Base-by-base conservation (phyloP, 805 yeast species). In the Cyberlindnera saturnus region DNA sequence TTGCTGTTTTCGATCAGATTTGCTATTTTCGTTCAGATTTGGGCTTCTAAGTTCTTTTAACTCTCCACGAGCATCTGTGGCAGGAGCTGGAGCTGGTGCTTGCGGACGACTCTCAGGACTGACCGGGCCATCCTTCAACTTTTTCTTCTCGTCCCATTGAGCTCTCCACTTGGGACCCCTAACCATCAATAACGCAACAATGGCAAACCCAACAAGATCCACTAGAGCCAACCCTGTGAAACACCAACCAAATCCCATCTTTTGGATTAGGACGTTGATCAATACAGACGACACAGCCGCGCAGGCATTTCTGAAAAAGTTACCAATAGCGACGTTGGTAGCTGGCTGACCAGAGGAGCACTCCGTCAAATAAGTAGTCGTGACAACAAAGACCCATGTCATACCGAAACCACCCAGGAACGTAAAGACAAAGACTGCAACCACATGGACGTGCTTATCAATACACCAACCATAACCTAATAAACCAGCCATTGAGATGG, bases 391-490 rank as follows among this genome's bases (percentile, higher is more conserved):
- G 28, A 74, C 72, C 74, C 79, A 76, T 0, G 81, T 73, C 66
- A 75, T 66, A 1, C 81, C 81, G 51, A 74, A 72, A 0, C 79
- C 79, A 28, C 64, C 62, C 5, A 75, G 52, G 45, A 73, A 74
- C 0, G 73, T 57, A 46, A 71, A 70, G 5, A 72, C 62, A 41
- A 73, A 67, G 4, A 74, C 63, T 6, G 68, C 47, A 0, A 58
- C 67, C 30, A 72, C 60, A 40, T 64, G 70, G 15, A 62, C 62
- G 11, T 63, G 62, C 32, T 59, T 61, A 14, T 73, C 61, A 29
- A 70, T 60, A 28, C 75, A 59, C 81, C 81, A 76, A 0, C 81
- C 81, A 51, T 72, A 77, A 0, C 77, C 72, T 16, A 74, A 47
- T 16, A 74, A 59, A 1, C 81, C 79, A 16, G 60, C 55, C 42